Base-by-base conservation (phyloP, 78 protist species). In the Dictyostelium citrinum region DNA sequence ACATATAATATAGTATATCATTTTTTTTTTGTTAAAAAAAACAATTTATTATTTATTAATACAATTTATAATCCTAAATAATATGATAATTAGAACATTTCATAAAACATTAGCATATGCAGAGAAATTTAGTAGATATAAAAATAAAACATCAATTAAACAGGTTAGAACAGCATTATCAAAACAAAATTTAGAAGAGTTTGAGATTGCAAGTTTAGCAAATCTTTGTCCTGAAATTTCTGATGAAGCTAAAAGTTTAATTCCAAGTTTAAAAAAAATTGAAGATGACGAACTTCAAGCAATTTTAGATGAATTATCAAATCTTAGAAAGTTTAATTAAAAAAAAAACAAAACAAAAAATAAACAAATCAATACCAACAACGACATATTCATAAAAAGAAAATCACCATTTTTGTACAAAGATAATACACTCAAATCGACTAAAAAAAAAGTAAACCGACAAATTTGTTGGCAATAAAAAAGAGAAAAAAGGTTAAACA, bases 101-200 rank as follows among this genome's bases (percentile, higher is more conserved):
- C 93, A 88, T 35, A 88, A 88, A 35, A 88, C 93, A 76, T 78
- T 88, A 78, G 93, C 84, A 79, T 88, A 88, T 46, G 93, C 93
- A 78, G 85, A 88, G 37, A 76, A 72, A 78, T 88, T 88, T 43
- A 88, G 93, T 67, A 88, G 93, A 78, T 88, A 78, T 78, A 88
- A 88, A 37, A 88, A 72, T 27, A 88, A 78, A 35, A 33, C 93
- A 39, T 88, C 93, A 24, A 78, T 88, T 35, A 78, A 76, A 88
- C 93, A 88, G 43, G 93, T 88, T 67, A 76, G 93, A 78, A 35
- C 70, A 27, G 51, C 58, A 20, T 68, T 88, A 49, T 45, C 93
- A 11, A 88, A 88, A 49, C 86, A 88, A 35, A 37, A 78, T 14
- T 78, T 88, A 35, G 86, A 58, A 39, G 93, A 88, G 37, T 88